Conservation (phyloP, 1,139 yeast genomes). For the Lodderomyces elongisporus region DNA sequence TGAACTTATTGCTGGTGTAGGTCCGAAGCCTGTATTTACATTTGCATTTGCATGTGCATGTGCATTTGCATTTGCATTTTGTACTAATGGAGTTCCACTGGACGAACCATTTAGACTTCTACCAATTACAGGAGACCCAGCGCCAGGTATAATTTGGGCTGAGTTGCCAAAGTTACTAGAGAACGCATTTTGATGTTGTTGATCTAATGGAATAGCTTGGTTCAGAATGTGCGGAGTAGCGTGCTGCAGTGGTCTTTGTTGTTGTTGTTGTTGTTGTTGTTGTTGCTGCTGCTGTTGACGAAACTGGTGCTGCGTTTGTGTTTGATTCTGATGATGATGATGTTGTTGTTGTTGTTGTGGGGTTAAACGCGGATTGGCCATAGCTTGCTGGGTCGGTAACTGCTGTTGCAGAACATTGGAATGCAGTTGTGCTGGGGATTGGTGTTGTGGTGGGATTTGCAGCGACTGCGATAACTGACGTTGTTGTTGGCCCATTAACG, state of each 20-base stretch:
- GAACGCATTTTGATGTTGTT: conserved; percentile 5
- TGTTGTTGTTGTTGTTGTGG: conserved; percentile 7
- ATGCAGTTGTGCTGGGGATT: conserved; percentile 7
- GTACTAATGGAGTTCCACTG: conserved; percentile 11
- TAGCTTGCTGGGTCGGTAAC: conserved; percentile 6
- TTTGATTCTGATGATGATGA: conserved; percentile 13
- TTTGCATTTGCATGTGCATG: neutral
- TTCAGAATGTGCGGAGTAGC: conserved; percentile 10
- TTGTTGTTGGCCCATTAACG: conserved; percentile 1
- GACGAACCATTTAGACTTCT: conserved; percentile 8
- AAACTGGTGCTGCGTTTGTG: conserved; percentile 11
- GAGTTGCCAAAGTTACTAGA: too few relatives aligned
- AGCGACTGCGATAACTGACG: conserved; percentile 7
- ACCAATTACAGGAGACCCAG: conserved; percentile 10
- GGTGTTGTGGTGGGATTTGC: conserved; percentile 1
- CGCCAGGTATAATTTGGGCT: neutral
- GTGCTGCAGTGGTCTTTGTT: conserved; percentile 7
- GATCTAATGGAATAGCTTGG: conserved; percentile 9
- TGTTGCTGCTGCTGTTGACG: conserved; percentile 7
- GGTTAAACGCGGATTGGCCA: neutral
- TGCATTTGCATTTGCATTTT: conserved; percentile 9
- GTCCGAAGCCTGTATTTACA: neutral
- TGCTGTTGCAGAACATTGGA: conserved; percentile 12
- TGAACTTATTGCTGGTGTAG: neutral
- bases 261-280: conserved; percentile 1